phyloP scores from a whole-genome alignment of 2,329 filamentous ascomycete genomes.

The Fusarium veterinarium region DNA sequence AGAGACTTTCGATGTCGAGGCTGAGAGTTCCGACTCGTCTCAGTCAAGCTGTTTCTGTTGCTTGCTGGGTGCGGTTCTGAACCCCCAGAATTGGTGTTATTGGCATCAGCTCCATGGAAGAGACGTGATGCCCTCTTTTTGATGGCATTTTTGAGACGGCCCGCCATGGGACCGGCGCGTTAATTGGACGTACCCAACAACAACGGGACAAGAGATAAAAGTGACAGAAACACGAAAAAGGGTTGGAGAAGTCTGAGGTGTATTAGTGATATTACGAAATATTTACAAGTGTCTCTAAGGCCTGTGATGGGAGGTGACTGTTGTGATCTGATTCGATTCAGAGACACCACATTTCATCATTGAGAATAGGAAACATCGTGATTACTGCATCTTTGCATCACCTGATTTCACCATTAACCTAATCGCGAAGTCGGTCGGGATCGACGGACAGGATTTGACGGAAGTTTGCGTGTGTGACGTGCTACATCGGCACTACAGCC shows the following conservation, averaged over 20 bases:
- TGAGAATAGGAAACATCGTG: neutral
- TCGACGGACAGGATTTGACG: conserved; percentile 32
- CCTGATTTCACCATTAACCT: neutral
- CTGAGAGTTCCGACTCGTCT: neutral
- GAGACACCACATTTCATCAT: conserved; percentile 9
- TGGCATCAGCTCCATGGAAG: conserved; percentile 1
- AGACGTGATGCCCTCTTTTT: conserved; percentile 36
- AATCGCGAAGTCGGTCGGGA: conserved; percentile 2
- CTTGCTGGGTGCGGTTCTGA: neutral
- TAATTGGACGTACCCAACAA: neutral
- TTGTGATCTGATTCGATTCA: neutral
- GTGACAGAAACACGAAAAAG: neutral
- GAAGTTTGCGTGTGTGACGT: conserved; percentile 19
- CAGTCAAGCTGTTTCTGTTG: conserved; percentile 6
- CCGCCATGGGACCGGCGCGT: conserved; percentile 21
- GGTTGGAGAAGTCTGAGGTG: neutral
- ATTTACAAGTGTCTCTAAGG: neutral
- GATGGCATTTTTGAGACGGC: conserved; percentile 32
- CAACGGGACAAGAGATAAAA: neutral
- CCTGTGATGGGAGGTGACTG: neutral
- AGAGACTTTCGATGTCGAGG: conserved; percentile 19
- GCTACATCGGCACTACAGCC: too few species aligned
- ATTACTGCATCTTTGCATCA: conserved; percentile 13
- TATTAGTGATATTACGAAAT: conserved; percentile 10
- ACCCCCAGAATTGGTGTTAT: neutral